A percentile compares a stretch with the other conserved stretches of the same genome.
These are phyloP conservation scores for Pseudocercospora vitis DNA, from an alignment of 2,329 filamentous ascomycete genomes.

Conservation along the genomic window DNA sequence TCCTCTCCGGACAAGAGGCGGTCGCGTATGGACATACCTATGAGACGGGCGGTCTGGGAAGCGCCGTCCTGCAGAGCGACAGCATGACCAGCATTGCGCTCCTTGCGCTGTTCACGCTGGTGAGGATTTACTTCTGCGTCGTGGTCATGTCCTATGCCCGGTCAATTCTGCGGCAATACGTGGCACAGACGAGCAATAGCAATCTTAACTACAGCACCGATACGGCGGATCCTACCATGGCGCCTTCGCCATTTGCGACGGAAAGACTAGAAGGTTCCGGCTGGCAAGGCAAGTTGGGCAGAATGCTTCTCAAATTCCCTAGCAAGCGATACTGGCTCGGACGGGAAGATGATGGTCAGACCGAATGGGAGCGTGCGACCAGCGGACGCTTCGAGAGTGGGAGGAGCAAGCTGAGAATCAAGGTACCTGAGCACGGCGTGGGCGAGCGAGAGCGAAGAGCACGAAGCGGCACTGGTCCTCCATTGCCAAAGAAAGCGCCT, in stretches of 20 bases:
- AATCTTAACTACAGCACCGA: conserved; percentile 39
- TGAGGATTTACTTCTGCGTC: conserved; percentile 80
- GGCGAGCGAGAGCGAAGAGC: conserved; percentile 61
- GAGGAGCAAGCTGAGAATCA: conserved; percentile 36
- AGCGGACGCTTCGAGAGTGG: conserved; percentile 59
- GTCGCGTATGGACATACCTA: conserved; percentile 48
- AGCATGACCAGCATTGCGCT: conserved; percentile 75
- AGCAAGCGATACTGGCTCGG: conserved; percentile 81
- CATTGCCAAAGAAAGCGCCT: conserved; percentile 28
- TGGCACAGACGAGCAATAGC: conserved; percentile 41
- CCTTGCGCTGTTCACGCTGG: conserved; percentile 69
- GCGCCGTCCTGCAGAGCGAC: conserved; percentile 65
- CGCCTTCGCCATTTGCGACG: conserved; percentile 68
- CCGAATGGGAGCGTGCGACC: conserved; percentile 67
- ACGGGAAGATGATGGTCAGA: conserved; percentile 56
- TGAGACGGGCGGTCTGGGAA: conserved; percentile 52
- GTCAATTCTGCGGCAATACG: conserved; percentile 69
- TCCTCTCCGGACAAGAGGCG: conserved; percentile 53
- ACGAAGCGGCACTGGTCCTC: conserved; percentile 61
- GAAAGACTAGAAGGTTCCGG: conserved; percentile 74
- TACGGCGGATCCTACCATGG: conserved; percentile 46
- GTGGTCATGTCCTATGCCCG: conserved; percentile 82
- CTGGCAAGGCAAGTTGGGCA: conserved; percentile 75
- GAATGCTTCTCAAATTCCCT: conserved; percentile 68
- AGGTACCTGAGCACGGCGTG: conserved; percentile 47